A percentile compares a stretch with the other conserved stretches of the same genome.
phyloP scores from a whole-genome alignment of 192 early-diverging fungal species.

The Funneliformis geosporum region DNA sequence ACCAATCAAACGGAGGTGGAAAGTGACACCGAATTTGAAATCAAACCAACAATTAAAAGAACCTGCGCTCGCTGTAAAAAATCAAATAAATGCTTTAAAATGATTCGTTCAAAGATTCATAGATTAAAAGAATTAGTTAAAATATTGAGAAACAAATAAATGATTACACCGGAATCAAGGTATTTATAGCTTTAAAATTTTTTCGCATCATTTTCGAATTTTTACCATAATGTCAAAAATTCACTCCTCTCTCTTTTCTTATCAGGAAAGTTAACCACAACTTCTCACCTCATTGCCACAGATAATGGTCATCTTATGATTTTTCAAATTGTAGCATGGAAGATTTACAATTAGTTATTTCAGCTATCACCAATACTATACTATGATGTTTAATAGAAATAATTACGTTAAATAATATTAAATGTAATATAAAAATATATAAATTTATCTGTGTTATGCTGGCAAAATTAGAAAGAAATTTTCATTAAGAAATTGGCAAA shows the following conservation, averaged over 20 bases:
- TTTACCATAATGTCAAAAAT: background rate
- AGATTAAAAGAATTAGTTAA: slow-evolving; percentile 3
- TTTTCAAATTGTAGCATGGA: background rate
- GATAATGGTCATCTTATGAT: background rate
- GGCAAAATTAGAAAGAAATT: no score
- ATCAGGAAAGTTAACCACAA: background rate
- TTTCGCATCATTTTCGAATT: no score
- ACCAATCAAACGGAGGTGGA: background rate
- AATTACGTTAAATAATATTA: background rate
- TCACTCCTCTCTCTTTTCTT: no score
- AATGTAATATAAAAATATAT: no score
- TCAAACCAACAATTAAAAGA: background rate
- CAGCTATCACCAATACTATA: background rate
- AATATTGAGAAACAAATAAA: background rate
- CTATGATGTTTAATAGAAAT: background rate
- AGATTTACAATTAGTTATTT: background rate
- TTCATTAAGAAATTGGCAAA: no score
- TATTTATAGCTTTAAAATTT: background rate
- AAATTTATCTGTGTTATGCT: no score
- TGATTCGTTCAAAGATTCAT: background rate
- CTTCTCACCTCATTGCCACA: background rate
- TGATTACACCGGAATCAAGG: background rate
- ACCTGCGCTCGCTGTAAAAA: slow-evolving; percentile 15
- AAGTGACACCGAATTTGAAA: background rate
- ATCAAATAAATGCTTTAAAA: slow-evolving; percentile 7